Base-by-base conservation (phyloP, 352 stramenopile species). In the Globisporangium polare region DNA sequence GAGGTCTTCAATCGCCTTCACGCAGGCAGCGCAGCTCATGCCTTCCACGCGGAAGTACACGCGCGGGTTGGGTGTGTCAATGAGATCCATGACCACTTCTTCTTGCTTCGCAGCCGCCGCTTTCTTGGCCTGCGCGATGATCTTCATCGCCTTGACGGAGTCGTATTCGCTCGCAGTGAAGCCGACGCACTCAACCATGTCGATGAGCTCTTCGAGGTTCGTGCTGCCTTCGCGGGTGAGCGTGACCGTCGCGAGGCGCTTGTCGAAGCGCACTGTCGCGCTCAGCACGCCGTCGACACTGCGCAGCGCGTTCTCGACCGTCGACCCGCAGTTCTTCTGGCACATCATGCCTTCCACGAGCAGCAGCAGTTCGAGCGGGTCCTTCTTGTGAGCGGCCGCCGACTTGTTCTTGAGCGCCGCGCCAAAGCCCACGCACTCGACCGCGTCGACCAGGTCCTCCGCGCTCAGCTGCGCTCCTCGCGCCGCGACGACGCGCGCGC, bases 291-390 rank as follows among this genome's bases (percentile, higher is more conserved):
- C 87, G 52, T 85, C 70, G 31, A 95, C 83, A n/a, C 66, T 73
- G n/a, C 69, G 62, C 60, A 97, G 68, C 39, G 89, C 88, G 68
- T 93, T 94, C 69, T 92, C 63, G 5, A 97, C 89, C 5, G 91
- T 97, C 39, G 71, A 89, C 55, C 96, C 97, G 66, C 94, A 97
- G 72, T 98, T 98, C 57, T 98, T 98, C 73, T 98, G 90, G 54
- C 91, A 97, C 74, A 96, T 97, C 83, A 97, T 97, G 50, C 92
- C 92, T 65, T 98, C 92, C 3, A 98, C 85, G 29, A 90, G 66
- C 58, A 97, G 63, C 31, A 76, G 39, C 9, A 90, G 26, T 42
- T 71, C 75, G 26, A 80, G 68, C 57, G 72, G 60, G 31, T 85
- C 72, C 10, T 49, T 33, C 7, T 49, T 41, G 5, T 62, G 5